phyloP scores from a whole-genome alignment of 2,329 filamentous ascomycete species.

The Epichloe typhina region DNA sequence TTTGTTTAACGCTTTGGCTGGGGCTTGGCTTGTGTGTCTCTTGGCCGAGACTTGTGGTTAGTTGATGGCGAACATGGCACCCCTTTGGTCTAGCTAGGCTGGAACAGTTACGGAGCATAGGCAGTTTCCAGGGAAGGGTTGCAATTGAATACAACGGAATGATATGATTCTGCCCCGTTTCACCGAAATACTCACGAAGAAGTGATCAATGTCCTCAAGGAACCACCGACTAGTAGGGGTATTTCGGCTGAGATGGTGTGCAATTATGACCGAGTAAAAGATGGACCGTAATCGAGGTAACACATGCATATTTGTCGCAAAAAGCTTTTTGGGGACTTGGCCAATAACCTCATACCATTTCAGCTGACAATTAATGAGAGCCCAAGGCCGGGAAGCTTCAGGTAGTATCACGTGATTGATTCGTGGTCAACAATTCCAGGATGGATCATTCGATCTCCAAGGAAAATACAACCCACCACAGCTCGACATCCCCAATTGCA shows the following conservation, averaged over 20 bases:
- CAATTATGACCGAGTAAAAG: too few species aligned
- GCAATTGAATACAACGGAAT: neutral
- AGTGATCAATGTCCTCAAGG: too few species aligned
- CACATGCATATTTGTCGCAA: too few species aligned
- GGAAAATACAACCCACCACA: conserved; percentile 2
- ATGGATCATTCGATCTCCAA: conserved; percentile 1
- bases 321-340: neutral
- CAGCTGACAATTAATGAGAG: conserved; percentile 15
- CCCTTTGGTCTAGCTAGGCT: neutral
- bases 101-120: neutral
- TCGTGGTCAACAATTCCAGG: conserved; percentile 2
- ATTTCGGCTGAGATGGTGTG: too few species aligned
- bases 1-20: neutral
- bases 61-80: neutral
- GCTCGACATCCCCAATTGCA: conserved; percentile 6
- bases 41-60: neutral
- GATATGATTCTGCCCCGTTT: neutral
- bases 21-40: too few species aligned
- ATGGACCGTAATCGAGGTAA: too few species aligned
- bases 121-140: neutral
- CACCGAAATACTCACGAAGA: too few species aligned
- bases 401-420: conserved; percentile 4
- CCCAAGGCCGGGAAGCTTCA: conserved; percentile 12
- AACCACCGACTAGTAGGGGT: too few species aligned
- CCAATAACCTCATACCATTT: neutral